Evolutionary conservation across 306 rosid genomes (phyloP), one percentile per base, ranked within the genome.

Genomic region (Aeschynomene evenia): DNA sequence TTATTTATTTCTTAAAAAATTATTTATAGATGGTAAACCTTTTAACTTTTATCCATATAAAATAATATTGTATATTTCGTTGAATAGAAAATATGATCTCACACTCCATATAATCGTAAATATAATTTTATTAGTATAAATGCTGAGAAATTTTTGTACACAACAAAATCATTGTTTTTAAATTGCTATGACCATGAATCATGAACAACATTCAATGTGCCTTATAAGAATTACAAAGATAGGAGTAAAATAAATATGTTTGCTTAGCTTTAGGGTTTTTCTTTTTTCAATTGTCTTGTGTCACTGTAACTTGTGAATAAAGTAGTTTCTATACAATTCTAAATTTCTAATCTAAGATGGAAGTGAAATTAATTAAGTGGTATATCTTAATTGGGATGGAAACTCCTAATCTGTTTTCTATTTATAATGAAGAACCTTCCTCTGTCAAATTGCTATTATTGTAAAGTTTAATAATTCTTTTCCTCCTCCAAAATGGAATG

Each of bases 281-380:
- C n/a, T 66, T 75, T 80, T 57, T 73, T 57, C 3, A 45, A 61
- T 0, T 31, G 75, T 69, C 58, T 63, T 7, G 33, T 61, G 60
- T 77, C 85, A 69, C 83, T 74, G 70, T 74, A 65, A 69, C 77
- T 74, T 79, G 18, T 43, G 39, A 66, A 68, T 23, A 46, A 73
- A 79, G 73, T 24, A 53, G 42, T 28, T 13, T 43, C 67, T 7
- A 9, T 39, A 40, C 49, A n/a, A 29, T 66, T 28, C 77, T 42
- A 68, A 61, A 40, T 28, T 63, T 63, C 7, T 6, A 65, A 71
- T 49, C 46, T 46, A 71, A 77, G 24, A 50, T 40, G 6, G 6
- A 48, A 15, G 20, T 20, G 15, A 10, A n/a, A n/a, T n/a, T n/a
- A n/a, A n/a, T n/a, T n/a, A 50, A 36, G 9, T 13, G 50, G 10